phyloP scores from a whole-genome alignment of 139 green algal species.

The Pleodorina starrii region DNA sequence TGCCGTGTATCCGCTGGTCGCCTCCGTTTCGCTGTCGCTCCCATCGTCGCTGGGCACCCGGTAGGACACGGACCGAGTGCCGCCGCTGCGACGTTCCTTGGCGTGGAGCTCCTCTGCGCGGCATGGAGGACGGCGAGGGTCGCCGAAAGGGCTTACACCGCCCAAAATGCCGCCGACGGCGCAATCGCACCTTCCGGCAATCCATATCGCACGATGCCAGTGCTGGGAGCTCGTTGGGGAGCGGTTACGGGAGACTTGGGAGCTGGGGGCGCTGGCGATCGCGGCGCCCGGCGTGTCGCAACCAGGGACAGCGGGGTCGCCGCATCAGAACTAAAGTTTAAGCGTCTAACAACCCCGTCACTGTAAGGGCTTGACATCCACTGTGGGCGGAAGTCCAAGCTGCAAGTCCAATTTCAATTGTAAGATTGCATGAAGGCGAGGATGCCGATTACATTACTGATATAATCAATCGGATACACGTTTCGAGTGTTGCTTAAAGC shows the following conservation, averaged over 20 bases:
- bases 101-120: conserved; percentile 20
- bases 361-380: conserved; percentile 16
- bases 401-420: no score
- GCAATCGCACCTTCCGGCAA: background rate
- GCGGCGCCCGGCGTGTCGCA: background rate
- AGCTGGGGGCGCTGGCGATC: background rate
- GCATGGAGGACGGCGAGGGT: background rate
- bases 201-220: conserved; percentile 12
- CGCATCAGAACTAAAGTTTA: conserved; percentile 18
- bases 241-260: background rate
- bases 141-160: background rate
- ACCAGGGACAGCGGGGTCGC: background rate
- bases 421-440: no score
- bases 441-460: no score
- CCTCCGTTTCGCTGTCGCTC: background rate
- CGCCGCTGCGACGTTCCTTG: background rate
- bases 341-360: background rate
- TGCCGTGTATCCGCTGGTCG: background rate
- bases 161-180: background rate
- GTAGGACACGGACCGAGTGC: conserved; percentile 18
- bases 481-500: no score
- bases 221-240: background rate
- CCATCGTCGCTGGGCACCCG: conserved; percentile 29
- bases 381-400: no score
- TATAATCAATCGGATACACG: no score